Conservation (phyloP, 2,329 filamentous ascomycete genomes). For the Pseudogymnoascus sp. region DNA sequence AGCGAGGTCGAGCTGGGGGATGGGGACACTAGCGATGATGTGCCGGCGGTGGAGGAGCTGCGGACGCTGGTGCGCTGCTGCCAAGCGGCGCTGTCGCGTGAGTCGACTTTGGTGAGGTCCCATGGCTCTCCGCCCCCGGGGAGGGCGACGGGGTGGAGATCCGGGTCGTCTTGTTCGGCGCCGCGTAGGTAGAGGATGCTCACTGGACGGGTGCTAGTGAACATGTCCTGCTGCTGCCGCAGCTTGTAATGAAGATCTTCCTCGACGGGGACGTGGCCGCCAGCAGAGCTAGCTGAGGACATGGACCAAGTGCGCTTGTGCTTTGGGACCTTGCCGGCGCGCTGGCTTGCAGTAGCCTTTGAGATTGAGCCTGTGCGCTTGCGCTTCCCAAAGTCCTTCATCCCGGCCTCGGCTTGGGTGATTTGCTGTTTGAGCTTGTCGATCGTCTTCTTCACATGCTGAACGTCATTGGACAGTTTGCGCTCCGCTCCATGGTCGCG, state of each 20-base stretch:
- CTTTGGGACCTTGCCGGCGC: constrained; percentile 77
- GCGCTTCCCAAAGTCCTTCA: constrained; percentile 60
- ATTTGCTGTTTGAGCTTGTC: constrained; percentile 96
- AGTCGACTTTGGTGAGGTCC: constrained; percentile 48
- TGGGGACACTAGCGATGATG: constrained; percentile 57
- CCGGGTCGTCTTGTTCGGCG: constrained; percentile 71
- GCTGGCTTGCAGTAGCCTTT: constrained; percentile 39
- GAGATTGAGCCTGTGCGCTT: constrained; percentile 47
- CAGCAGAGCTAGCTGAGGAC: constrained; percentile 66
- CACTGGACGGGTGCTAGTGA: constrained; percentile 71
- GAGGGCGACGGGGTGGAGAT: constrained; percentile 68
- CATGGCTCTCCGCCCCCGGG: constrained; percentile 48
- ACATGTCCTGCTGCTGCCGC: constrained; percentile 77
- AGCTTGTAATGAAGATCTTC: constrained; percentile 76
- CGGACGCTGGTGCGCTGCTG: constrained; percentile 44
- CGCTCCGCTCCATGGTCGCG: constrained; percentile 91
- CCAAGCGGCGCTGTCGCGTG: constrained; percentile 25
- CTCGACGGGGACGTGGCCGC: constrained; percentile 50
- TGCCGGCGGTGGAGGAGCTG: constrained; percentile 50
- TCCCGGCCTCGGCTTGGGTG: constrained; percentile 62
- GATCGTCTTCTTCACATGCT: constrained; percentile 92
- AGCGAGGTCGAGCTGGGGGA: constrained; percentile 60
- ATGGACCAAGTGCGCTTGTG: constrained; percentile 95
- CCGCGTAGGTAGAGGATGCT: constrained; percentile 73
- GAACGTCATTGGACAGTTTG: constrained; percentile 89